Evolutionary conservation across 2,329 filamentous ascomycete species (phyloP), one percentile per base, ranked within the genome.

Genomic region (Fusarium ambrosium): DNA sequence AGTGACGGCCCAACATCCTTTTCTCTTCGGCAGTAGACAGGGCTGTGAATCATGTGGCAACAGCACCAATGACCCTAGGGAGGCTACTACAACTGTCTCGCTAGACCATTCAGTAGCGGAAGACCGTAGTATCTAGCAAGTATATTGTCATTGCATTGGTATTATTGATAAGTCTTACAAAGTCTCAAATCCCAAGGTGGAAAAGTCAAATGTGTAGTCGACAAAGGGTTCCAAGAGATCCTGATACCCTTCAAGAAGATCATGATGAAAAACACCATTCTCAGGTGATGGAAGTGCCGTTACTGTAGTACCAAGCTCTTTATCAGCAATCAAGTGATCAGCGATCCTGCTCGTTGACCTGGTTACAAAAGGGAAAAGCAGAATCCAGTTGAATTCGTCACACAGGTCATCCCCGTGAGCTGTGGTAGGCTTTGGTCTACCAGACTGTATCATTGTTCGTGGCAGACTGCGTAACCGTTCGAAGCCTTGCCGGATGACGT

Each of bases 211-310:
- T 2, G 76, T 60, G 11, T 72, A 76, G 24, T 77, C 75, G 13
- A 76, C 55, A 24, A 77, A 72, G 5, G 75, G 75, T n/a, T 77
- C 75, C 8, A 77, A 27, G 1, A 77, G 41, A 34, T 77, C 75
- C 8, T 77, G 75, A 32, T 77, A 77, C 0, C 66, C 66, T 41
- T 73, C 69, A 2, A 77, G 51, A 18, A 77, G 6, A 2, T 69
- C 68, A 20, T 77, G 67, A 7, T 76, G 75, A 7, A 77, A 74
- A 1, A 74, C 56, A 0, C 41, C 48, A 53, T 77, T 77, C 45
- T 77, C 70, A 0, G 75, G 75, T 1, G 72, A 76, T 0, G 75
- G 75, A 0, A 77, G 18, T 1, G 63, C 65, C 1, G 65, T 69
- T 6, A 48, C 55, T 0, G 72, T 67, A 4, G 72, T 67, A 2